These are phyloP conservation scores for Escovopsis sp. DNA, from an alignment of 2,329 filamentous ascomycete species.

Conservation along the genomic window DNA sequence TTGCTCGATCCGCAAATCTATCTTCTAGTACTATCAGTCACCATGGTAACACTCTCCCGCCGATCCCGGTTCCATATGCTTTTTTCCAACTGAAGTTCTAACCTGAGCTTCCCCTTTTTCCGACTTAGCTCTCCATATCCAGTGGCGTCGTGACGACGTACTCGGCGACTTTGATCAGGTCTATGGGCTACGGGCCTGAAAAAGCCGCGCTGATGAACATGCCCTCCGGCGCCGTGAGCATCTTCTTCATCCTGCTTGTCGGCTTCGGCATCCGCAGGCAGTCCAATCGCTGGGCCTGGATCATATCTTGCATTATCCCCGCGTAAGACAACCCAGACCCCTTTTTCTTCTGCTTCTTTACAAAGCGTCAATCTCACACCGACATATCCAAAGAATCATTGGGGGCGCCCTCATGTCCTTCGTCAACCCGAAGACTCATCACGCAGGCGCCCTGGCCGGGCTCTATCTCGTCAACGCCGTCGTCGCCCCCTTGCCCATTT, in stretches of 20 bases:
- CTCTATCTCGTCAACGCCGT: conserved; percentile 38
- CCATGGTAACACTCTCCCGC: conserved; percentile 23
- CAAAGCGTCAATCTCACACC: neutral
- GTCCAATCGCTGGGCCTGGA: conserved; percentile 36
- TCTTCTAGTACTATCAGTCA: conserved; percentile 31
- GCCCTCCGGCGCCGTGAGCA: conserved; percentile 37
- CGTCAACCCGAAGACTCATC: conserved; percentile 26
- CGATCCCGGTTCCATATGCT: neutral
- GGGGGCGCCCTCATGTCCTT: conserved; percentile 40
- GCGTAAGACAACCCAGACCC: conserved; percentile 17
- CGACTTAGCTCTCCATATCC: conserved; percentile 29
- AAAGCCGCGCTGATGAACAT: conserved; percentile 38
- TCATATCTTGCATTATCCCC: conserved; percentile 32
- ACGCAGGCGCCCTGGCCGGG: conserved; percentile 30
- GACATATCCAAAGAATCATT: conserved; percentile 20
- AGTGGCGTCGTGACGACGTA: conserved; percentile 40
- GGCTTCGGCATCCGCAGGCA: conserved; percentile 31
- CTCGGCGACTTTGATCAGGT: conserved; percentile 36
- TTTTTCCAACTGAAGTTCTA: conserved; percentile 1
- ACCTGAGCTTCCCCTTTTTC: neutral
- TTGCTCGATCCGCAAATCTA: conserved; percentile 37
- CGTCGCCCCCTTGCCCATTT: conserved; percentile 29
- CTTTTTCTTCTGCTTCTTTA: neutral
- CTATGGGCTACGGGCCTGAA: conserved; percentile 30
- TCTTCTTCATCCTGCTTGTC: conserved; percentile 35